A percentile compares a stretch with the other conserved stretches of the same genome.
These are phyloP conservation scores for Musa itinerans DNA, from an alignment of 176 grass and related monocot genomes.

Conservation along the genomic window DNA sequence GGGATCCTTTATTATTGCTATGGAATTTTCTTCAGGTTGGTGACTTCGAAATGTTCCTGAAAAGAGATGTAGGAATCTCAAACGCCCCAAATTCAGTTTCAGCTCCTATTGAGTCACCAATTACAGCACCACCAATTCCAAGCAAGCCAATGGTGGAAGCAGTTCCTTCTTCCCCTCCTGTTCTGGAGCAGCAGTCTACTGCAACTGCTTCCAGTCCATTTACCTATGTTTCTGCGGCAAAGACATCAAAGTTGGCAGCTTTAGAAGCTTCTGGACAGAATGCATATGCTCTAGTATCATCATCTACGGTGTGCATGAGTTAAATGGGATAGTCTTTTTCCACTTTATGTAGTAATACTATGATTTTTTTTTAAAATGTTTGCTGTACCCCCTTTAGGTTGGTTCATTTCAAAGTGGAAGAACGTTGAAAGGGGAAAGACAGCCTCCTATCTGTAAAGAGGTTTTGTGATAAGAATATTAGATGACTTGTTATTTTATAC, in stretches of 20 bases:
- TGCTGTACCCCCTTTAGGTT: background rate
- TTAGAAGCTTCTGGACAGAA: slow-evolving; percentile 8
- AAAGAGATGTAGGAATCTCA: slow-evolving; percentile 9
- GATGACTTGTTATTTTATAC: background rate
- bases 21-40: slow-evolving; percentile 9
- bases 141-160: background rate
- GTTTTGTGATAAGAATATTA: background rate
- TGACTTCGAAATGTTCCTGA: slow-evolving; percentile 10
- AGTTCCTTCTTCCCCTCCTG: background rate
- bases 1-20: background rate
- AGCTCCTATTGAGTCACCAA: slow-evolving; percentile 1
- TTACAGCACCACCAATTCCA: slow-evolving; percentile 17
- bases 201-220: background rate
- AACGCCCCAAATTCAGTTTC: slow-evolving; percentile 1
- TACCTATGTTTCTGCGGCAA: background rate
- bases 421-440: slow-evolving; percentile 11
- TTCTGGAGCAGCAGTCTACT: background rate
- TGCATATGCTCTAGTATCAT: slow-evolving; percentile 15
- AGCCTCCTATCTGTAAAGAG: slow-evolving; percentile 16
- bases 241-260: slow-evolving; percentile 2
- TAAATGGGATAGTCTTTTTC: background rate
- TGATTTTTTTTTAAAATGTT: background rate
- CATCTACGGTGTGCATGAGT: background rate
- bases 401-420: slow-evolving; percentile 14
- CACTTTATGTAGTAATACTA: background rate